Conservation (phyloP, 2,329 filamentous ascomycete genomes). For the Fusarium sp. region DNA sequence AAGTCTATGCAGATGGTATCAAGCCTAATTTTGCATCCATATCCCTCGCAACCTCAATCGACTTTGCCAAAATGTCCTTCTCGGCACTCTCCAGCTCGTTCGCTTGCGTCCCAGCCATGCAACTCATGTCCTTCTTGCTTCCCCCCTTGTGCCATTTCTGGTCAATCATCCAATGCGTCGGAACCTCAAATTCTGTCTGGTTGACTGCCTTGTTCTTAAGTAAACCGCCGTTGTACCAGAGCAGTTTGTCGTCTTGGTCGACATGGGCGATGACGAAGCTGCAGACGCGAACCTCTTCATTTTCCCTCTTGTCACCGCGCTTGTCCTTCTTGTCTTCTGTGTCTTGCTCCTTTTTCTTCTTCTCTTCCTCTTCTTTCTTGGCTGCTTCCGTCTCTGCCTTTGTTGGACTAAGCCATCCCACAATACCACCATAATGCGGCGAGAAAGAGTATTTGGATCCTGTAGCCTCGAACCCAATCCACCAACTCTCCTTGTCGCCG, state of each 20-base stretch:
- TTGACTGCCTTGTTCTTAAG: conserved; percentile 56
- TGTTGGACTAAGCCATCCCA: conserved; percentile 51
- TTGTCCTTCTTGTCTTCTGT: background rate
- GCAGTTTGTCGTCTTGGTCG: conserved; percentile 53
- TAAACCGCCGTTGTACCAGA: conserved; percentile 61
- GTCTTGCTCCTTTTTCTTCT: conserved; percentile 2
- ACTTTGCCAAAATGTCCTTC: conserved; percentile 6
- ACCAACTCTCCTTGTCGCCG: conserved; percentile 63
- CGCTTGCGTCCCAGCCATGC: conserved; percentile 50
- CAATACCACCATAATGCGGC: conserved; percentile 57
- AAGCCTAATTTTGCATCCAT: conserved; percentile 25
- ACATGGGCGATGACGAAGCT: conserved; percentile 59
- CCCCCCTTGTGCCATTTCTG: conserved; percentile 54
- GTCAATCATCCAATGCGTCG: conserved; percentile 58
- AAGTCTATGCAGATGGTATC: conserved; percentile 11
- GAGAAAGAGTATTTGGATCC: conserved; percentile 57
- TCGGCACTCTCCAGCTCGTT: conserved; percentile 15
- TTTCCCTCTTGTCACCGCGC: background rate
- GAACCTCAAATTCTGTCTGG: conserved; percentile 52
- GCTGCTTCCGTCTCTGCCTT: background rate
- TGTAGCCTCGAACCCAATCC: conserved; percentile 59
- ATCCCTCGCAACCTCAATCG: conserved; percentile 29
- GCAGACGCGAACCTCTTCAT: conserved; percentile 50
- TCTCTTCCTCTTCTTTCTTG: conserved; percentile 3
- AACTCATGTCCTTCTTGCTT: conserved; percentile 54